phyloP scores from a whole-genome alignment of 805 yeast species.

The Clavispora fructus region DNA sequence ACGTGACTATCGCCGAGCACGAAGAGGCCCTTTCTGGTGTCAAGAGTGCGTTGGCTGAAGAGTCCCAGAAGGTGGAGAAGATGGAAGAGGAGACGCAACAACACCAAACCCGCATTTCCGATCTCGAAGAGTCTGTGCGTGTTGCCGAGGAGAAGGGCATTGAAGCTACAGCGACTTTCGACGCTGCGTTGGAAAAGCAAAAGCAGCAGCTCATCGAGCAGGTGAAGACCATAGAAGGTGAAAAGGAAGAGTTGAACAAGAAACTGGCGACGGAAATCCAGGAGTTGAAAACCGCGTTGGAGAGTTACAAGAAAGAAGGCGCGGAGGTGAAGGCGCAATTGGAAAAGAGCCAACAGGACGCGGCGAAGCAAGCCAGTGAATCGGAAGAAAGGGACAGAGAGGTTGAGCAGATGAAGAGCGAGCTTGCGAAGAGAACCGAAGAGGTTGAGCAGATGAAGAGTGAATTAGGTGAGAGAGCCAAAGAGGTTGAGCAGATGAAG shows the following conservation, averaged over 20 bases:
- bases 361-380: neutral
- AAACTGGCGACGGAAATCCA: neutral
- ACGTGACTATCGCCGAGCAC: neutral
- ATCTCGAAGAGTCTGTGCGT: neutral
- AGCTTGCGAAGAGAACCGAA: slow-evolving; percentile 1
- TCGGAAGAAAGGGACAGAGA: slow-evolving; percentile 4
- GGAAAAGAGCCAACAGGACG: slow-evolving; percentile 1
- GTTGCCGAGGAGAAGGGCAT: neutral
- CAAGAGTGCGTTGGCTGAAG: slow-evolving; percentile 2
- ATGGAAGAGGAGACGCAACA: slow-evolving; percentile 1
- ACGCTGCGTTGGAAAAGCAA: neutral
- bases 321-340: slow-evolving; percentile 1
- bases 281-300: neutral
- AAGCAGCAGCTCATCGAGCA: slow-evolving; percentile 1
- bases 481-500: slow-evolving; percentile 3
- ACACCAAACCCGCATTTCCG: neutral
- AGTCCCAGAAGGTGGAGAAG: slow-evolving; percentile 2
- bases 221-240: slow-evolving; percentile 1
- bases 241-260: neutral
- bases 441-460: slow-evolving; percentile 3
- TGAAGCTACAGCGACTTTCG: neutral
- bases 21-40: neutral
- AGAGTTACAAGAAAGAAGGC: neutral
- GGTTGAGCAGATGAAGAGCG: slow-evolving; percentile 2
- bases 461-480: slow-evolving; percentile 1